Conservation (phyloP, 768 basidiomycete genomes). For the Coprinopsis strossmayeri region DNA sequence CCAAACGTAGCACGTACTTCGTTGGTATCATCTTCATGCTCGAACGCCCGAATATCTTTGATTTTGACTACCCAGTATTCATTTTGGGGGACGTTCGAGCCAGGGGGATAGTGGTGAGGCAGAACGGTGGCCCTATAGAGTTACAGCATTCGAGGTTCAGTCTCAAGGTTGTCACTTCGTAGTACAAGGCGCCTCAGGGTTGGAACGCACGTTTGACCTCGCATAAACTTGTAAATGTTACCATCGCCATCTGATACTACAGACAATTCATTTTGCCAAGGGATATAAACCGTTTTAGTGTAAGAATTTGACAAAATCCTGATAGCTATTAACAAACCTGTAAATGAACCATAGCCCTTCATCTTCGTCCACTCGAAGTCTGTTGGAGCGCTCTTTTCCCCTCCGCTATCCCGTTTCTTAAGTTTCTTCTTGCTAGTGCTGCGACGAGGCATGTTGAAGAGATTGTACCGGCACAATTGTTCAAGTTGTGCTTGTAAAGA, state of each 20-base stretch:
- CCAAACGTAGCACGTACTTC: no score
- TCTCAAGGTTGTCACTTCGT: conserved; percentile 27
- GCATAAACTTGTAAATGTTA: background rate
- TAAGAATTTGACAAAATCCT: background rate
- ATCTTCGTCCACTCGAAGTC: background rate
- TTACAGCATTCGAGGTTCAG: background rate
- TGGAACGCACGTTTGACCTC: conserved; percentile 22
- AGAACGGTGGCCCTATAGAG: conserved; percentile 34
- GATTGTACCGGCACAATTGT: no score
- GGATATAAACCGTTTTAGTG: background rate
- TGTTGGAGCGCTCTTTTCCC: background rate
- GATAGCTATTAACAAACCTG: background rate
- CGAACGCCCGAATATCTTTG: conserved; percentile 33
- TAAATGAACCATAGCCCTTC: background rate
- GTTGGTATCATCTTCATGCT: conserved; percentile 20
- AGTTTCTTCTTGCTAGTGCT: no score
- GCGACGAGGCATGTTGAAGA: no score
- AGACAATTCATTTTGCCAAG: background rate
- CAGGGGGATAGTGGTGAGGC: conserved; percentile 25
- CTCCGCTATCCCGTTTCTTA: no score
- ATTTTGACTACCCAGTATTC: conserved; percentile 50
- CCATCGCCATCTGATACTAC: conserved; percentile 1
- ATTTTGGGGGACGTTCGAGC: conserved; percentile 20
- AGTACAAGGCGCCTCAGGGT: conserved; percentile 20
- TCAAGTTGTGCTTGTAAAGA: no score